A percentile compares a stretch with the other conserved stretches of the same genome.
Conservation (phyloP, 1,139 yeast species). For the Hyphopichia burtonii region DNA sequence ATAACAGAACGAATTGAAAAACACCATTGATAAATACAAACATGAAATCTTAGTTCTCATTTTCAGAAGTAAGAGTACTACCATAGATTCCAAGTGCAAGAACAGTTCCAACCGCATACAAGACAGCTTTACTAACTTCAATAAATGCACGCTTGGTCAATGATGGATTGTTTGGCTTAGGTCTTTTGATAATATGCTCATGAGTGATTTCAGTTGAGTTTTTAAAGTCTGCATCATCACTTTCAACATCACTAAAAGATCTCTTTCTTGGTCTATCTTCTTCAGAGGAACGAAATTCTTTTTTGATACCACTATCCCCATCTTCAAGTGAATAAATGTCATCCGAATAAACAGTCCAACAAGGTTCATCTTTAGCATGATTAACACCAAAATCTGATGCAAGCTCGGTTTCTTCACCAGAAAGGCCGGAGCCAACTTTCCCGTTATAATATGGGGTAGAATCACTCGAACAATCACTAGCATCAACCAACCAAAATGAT, state of each 20-base stretch:
- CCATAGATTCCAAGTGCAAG: slow-evolving; percentile 43
- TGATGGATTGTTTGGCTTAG: not conserved
- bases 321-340: not conserved
- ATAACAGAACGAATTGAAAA: not conserved
- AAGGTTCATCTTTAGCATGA: not conserved
- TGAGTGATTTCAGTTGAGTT: not conserved
- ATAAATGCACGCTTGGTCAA: slow-evolving; percentile 21
- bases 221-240: slow-evolving; percentile 6
- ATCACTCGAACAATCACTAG: not conserved
- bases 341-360: not conserved
- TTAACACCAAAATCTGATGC: not conserved
- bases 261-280: slow-evolving; percentile 14
- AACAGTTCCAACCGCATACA: slow-evolving; percentile 35
- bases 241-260: slow-evolving; percentile 7
- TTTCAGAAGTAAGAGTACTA: slow-evolving; percentile 9
- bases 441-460: not conserved
- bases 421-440: not conserved
- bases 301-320: no score
- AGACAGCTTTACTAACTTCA: slow-evolving; percentile 35
- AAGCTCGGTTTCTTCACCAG: not conserved
- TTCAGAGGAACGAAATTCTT: no score
- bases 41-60: not conserved
- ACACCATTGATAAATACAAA: not conserved
- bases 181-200: not conserved
- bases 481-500: not conserved